Evolutionary conservation across 169 alveolate genomes (phyloP).

Genomic region (Cryptosporidium baileyi): DNA sequence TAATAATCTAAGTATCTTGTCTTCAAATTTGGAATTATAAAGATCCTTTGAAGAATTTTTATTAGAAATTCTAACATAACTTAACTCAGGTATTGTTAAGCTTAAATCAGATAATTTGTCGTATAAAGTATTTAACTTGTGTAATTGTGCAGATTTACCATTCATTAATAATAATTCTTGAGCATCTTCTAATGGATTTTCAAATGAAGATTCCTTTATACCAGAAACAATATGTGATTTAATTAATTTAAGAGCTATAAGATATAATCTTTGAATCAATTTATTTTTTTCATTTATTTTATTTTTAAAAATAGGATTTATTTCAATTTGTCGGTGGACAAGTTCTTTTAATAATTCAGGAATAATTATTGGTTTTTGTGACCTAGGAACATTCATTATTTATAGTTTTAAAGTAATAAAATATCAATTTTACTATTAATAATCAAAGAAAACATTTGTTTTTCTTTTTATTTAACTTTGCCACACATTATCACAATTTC

Average conservation of each 20-base stretch:
- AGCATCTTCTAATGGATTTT: constrained; percentile 40
- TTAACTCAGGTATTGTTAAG: constrained; percentile 34
- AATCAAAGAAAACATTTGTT: too few species aligned
- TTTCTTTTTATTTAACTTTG: too few species aligned
- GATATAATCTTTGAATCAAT: constrained; percentile 35
- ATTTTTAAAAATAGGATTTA: neutral
- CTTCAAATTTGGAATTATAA: neutral
- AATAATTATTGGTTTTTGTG: constrained; percentile 38
- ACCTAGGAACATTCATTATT: too few species aligned
- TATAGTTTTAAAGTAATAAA: too few species aligned
- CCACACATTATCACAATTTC: too few species aligned
- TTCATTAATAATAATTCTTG: constrained; percentile 14
- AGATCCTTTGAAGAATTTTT: neutral
- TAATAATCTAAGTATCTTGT: constrained; percentile 1
- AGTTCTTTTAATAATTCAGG: constrained; percentile 61
- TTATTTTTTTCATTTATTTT: neutral
- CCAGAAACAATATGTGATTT: constrained; percentile 64
- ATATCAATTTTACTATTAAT: too few species aligned
- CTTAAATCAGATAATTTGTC: constrained; percentile 11
- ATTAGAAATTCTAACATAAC: neutral
- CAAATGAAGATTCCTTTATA: neutral
- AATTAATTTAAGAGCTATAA: constrained; percentile 19
- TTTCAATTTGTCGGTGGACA: constrained; percentile 23
- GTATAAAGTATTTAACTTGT: constrained; percentile 22
- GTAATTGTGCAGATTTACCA: constrained; percentile 39